phyloP scores from a whole-genome alignment of 257 asterid species.

The Ilex aquifolium region DNA sequence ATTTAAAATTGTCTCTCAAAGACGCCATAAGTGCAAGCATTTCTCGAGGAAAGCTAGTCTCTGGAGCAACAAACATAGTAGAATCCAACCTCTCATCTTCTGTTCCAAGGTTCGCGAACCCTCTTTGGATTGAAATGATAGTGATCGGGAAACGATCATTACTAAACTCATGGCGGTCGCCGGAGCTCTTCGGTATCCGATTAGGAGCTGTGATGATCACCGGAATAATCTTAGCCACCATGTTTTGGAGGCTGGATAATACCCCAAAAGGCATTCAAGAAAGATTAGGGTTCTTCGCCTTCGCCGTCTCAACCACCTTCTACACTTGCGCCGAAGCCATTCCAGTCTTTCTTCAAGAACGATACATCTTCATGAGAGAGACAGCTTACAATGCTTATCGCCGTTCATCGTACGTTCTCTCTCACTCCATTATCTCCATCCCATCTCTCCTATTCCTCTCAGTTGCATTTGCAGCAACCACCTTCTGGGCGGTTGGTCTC shows the following conservation, averaged over 20 bases:
- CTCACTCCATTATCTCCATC: conserved; percentile 38
- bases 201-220: conserved; percentile 43
- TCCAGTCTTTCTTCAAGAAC: conserved; percentile 43
- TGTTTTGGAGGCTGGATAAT: conserved; percentile 41
- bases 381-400: conserved; percentile 58
- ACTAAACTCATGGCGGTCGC: conserved; percentile 42
- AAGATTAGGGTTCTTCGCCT: conserved; percentile 50
- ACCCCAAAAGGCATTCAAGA: conserved; percentile 45
- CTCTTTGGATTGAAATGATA: conserved; percentile 44
- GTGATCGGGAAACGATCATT: conserved; percentile 42
- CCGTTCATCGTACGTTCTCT: conserved; percentile 43
- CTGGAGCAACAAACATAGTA: conserved; percentile 25
- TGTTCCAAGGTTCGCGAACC: conserved; percentile 40
- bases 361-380: conserved; percentile 58
- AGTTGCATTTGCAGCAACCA: conserved; percentile 29
- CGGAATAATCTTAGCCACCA: conserved; percentile 46
- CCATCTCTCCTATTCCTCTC: conserved; percentile 40
- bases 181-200: conserved; percentile 44
- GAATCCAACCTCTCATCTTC: conserved; percentile 31
- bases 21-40: conserved; percentile 50
- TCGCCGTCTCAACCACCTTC: conserved; percentile 58
- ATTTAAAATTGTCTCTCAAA: conserved; percentile 20
- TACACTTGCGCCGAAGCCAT: conserved; percentile 62
- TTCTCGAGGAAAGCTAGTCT: conserved; percentile 47
- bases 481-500: conserved; percentile 49